Evolutionary conservation across 352 stramenopile genomes (phyloP).

Genomic region (Lagenidium giganteum): DNA sequence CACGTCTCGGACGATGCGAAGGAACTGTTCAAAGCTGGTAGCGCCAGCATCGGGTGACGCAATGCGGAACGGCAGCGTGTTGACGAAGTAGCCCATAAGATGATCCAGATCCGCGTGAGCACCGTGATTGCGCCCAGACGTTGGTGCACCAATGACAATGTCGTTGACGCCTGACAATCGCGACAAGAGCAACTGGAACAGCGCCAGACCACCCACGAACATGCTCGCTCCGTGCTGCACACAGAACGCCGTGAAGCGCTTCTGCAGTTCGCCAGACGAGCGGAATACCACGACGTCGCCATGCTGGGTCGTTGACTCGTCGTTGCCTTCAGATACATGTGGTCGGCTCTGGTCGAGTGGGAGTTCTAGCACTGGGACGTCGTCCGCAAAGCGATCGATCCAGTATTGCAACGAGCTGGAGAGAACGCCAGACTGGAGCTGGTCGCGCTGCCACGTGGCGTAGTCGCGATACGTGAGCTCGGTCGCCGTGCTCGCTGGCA

Average conservation of each 20-base stretch:
- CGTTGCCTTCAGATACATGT: no score
- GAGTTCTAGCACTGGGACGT: conserved; percentile 26
- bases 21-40: conserved; percentile 28
- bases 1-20: conserved; percentile 29
- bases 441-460: conserved; percentile 31
- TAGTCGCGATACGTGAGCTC: conserved; percentile 43
- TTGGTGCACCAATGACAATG: conserved; percentile 39
- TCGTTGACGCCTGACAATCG: conserved; percentile 31
- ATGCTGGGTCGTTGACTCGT: not conserved
- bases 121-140: conserved; percentile 23
- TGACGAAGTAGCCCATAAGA: conserved; percentile 58
- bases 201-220: conserved; percentile 40
- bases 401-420: conserved; percentile 39
- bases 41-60: conserved; percentile 1
- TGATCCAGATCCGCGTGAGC: conserved; percentile 20
- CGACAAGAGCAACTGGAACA: conserved; percentile 43
- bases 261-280: conserved; percentile 19
- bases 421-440: conserved; percentile 27
- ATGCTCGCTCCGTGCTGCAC: conserved; percentile 28
- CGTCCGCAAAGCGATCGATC: conserved; percentile 25
- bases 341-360: conserved; percentile 29
- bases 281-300: conserved; percentile 31
- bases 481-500: not conserved
- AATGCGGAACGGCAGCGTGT: conserved; percentile 45
- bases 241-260: conserved; percentile 25